Percentiles rank a stretch among this genome's conserved stretches.
phyloP scores from a whole-genome alignment of 2,329 filamentous ascomycete genomes.

The Mollisiaceae sp. region DNA sequence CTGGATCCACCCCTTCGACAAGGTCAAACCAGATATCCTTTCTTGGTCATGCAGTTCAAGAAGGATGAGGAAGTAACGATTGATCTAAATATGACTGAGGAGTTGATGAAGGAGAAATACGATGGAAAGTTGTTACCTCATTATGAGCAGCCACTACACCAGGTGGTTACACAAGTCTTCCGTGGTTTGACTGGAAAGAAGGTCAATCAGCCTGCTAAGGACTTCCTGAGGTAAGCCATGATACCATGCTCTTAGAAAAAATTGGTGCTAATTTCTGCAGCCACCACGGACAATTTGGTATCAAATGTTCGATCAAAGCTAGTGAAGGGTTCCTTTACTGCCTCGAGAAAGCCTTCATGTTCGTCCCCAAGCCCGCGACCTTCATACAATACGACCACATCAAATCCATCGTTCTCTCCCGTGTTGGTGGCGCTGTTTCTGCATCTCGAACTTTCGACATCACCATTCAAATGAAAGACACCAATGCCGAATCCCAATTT shows the following conservation, averaged over 20 bases:
- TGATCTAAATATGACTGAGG: conserved; percentile 94
- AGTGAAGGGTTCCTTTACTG: conserved; percentile 98
- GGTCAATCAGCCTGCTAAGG: conserved; percentile 89
- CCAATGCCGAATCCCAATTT: conserved; percentile 90
- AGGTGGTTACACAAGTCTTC: conserved; percentile 95
- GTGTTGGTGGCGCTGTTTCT: conserved; percentile 91
- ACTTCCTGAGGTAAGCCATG: conserved; percentile 75
- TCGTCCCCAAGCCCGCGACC: conserved; percentile 96
- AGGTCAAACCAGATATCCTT: conserved; percentile 96
- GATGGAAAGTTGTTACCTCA: conserved; percentile 85
- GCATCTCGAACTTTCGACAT: conserved; percentile 97
- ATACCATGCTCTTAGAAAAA: not conserved
- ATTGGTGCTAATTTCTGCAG: conserved; percentile 49
- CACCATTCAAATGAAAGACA: conserved; percentile 86
- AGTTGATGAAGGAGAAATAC: conserved; percentile 83
- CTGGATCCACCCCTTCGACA: conserved; percentile 94
- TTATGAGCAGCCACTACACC: conserved; percentile 92
- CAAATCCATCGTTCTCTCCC: conserved; percentile 89
- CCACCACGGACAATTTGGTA: conserved; percentile 90
- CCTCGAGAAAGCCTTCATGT: conserved; percentile 97
- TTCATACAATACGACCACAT: conserved; percentile 97
- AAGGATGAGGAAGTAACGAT: conserved; percentile 96
- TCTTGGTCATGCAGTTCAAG: conserved; percentile 99
- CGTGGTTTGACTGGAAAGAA: conserved; percentile 93
- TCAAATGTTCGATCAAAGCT: conserved; percentile 99